phyloP scores from a whole-genome alignment of 345 rosid species.

The Rhizophora apiculata region DNA sequence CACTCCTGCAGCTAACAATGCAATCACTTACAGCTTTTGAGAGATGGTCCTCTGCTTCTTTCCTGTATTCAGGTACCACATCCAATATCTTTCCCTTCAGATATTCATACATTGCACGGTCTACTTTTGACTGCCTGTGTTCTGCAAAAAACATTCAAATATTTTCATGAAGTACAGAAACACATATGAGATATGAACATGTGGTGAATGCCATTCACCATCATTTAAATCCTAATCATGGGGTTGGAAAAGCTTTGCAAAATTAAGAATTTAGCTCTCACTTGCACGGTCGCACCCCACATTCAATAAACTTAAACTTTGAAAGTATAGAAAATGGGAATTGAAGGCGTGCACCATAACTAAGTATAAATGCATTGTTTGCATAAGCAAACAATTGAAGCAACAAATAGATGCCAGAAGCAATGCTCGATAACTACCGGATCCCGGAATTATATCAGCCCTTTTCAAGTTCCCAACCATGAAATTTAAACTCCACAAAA shows the following conservation, averaged over 20 bases:
- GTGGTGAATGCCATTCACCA: background rate
- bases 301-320: no score
- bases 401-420: background rate
- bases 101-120: constrained; percentile 55
- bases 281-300: no score
- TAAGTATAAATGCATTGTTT: background rate
- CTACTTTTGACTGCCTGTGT: constrained; percentile 44
- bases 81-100: constrained; percentile 64
- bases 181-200: no score
- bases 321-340: no score
- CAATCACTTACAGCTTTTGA: constrained; percentile 56
- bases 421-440: background rate
- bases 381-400: background rate
- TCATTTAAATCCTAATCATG: no score
- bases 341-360: no score
- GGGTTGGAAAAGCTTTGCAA: no score
- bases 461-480: background rate
- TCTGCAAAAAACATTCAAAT: constrained; percentile 28
- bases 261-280: no score
- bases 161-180: no score
- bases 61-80: constrained; percentile 60
- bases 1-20: background rate
- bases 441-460: background rate
- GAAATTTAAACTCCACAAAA: background rate
- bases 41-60: constrained; percentile 81